Evolutionary conservation across 176 grass and related monocot species (phyloP).

Genomic region (Guadua angustifolia): DNA sequence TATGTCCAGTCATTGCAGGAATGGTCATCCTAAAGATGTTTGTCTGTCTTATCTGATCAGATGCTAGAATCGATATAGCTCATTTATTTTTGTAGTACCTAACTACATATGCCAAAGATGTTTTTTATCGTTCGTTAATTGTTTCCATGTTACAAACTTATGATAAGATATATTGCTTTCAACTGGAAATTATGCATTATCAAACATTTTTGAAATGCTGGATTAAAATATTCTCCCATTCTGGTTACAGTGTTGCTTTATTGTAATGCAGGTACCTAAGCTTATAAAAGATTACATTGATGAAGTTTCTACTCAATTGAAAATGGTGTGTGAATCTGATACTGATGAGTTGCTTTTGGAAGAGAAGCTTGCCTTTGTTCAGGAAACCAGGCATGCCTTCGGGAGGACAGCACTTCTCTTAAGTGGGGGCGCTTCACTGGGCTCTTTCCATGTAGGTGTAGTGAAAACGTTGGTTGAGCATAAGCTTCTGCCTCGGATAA

Average conservation of each 20-base stretch:
- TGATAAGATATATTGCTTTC: neutral
- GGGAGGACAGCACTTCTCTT: slow-evolving; percentile 91
- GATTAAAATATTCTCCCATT: neutral
- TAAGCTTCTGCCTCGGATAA: slow-evolving; percentile 84
- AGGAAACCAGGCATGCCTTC: slow-evolving; percentile 94
- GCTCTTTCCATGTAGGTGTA: slow-evolving; percentile 90
- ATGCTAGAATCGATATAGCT: neutral
- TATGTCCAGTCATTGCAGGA: neutral
- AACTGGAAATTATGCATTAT: neutral
- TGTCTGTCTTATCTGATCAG: neutral
- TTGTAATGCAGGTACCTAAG: slow-evolving; percentile 65
- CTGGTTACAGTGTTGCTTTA: neutral
- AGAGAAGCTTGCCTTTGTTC: slow-evolving; percentile 96
- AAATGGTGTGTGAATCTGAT: slow-evolving; percentile 90
- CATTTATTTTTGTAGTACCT: neutral
- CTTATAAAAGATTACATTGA: slow-evolving; percentile 97
- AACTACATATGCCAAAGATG: neutral
- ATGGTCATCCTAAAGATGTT: neutral
- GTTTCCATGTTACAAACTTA: neutral
- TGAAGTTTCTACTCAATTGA: slow-evolving; percentile 84
- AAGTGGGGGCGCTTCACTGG: slow-evolving; percentile 93
- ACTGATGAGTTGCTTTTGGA: slow-evolving; percentile 79
- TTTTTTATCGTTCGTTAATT: neutral
- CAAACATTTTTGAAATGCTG: neutral
- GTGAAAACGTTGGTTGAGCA: slow-evolving; percentile 94